Base-by-base conservation (phyloP, 192 early-diverging fungal genomes). In the Umbelopsis sp. region DNA sequence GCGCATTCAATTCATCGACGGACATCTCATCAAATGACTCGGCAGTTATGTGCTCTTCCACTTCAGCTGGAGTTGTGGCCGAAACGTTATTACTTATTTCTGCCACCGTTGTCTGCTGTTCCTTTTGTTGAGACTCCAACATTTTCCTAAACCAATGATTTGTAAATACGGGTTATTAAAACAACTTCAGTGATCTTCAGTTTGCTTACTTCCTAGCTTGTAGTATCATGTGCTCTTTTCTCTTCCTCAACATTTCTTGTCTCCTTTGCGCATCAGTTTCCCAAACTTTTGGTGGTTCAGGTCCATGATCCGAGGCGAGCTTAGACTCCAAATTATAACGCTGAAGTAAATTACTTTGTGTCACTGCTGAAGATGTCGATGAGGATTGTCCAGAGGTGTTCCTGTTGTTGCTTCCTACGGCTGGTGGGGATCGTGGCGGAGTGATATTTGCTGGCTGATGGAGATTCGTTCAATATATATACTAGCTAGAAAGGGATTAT, bases 211-310 rank as follows among this genome's bases (percentile, higher is more conserved):
- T 84, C 78, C 89, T 88, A 26, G 91, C 91, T 72, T 89, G 86
- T 26, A 87, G 69, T 21, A 92, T 78, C 91, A 92, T 92, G 51
- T 78, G 83, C 66, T 90, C 89, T 75, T 92, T 92, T 69, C 89
- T 83, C 34, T 80, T 82, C 73, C 83, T 83, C 38, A 92, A 80
- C 44, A 86, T 82, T 26, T 87, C 81, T 71, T 90, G 87, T 44
- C 91, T 71, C 66, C 81, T 89, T 16, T 84, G 80, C 21, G 87
- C 79, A 50, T 78, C 85, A 8, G 71, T 70, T 66, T 86, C 89
- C 91, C 91, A 92, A 22, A 85, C 82, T 49, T 86, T 86, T 0
- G 83, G 70, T 21, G 88, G 91, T 51, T 86, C 85, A 8, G 80
- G 67, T 3, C 81, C 81, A 21, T 49, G 14, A n/a, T 17, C 20